Base-by-base conservation (phyloP, 2,329 filamentous ascomycete species). In the Podosphaera xanthii region DNA sequence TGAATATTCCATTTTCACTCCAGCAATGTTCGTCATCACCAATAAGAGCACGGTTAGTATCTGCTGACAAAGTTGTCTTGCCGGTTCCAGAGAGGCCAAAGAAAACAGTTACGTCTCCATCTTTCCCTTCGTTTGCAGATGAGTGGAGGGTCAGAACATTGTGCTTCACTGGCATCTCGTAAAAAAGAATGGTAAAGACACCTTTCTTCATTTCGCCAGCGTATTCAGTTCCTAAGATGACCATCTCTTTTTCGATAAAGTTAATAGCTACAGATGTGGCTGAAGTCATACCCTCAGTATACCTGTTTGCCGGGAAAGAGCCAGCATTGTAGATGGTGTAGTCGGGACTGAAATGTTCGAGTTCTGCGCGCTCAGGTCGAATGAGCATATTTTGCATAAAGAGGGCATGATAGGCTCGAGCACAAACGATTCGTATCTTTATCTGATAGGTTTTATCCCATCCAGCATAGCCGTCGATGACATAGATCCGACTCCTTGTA, bases 351-450 rank as follows among this genome's bases (percentile, higher is more conserved):
- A 98, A 98, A 75, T 88, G 82, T 77, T 95, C 86, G 59, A 98
- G 84, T 78, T 98, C 90, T 75, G 94, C 87, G 63, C 81, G 81
- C 58, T 83, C 78, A 63, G 92, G 92, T 67, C 92, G 86, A 77
- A 98, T 98, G 71, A 98, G 86, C 92, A 98, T 98, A 80, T 98
- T 98, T 71, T 90, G 87, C 92, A 98, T 98, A 83, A 98, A 98
- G 65, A 98, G 82, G 63, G 92, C 92, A 80, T 98, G 92, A 80
- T 98, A 98, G 74, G 92, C 92, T 71, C 92, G 90, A 66, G 92
- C 92, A 76, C 92, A 98, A 71, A 98, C 90, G 64, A 98, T 91
- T 70, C 92, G 90, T 68, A 98, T 92, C 69, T 84, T 87, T 76
- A 98, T 97, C 66, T 90, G 82, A 79, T 98, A 98, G 73, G 92